Evolutionary conservation across 2,329 filamentous ascomycete species (phyloP).

Genomic region (Furcasterigmium furcatum): DNA sequence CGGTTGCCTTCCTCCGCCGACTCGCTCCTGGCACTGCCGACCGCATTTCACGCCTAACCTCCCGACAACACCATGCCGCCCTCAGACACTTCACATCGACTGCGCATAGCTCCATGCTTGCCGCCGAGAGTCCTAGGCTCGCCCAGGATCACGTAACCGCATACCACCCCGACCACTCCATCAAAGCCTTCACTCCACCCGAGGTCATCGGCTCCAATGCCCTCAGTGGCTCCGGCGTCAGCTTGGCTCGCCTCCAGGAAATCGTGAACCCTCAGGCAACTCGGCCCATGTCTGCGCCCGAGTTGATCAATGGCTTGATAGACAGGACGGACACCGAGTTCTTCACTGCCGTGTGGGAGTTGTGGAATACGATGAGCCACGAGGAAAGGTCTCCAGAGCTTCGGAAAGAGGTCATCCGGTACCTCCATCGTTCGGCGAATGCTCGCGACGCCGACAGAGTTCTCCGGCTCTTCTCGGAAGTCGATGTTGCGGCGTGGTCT

Average conservation of each 20-base stretch:
- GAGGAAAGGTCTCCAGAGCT: slow-evolving; percentile 19
- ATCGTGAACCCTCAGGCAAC: neutral
- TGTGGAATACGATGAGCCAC: slow-evolving; percentile 34
- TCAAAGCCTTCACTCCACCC: neutral
- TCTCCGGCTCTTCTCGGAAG: slow-evolving; percentile 37
- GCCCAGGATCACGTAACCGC: no score
- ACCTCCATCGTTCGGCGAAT: slow-evolving; percentile 39
- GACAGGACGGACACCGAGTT: slow-evolving; percentile 15
- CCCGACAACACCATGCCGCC: slow-evolving; percentile 4
- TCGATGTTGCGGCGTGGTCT: slow-evolving; percentile 34
- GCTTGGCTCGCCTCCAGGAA: neutral
- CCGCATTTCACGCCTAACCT: slow-evolving; percentile 3
- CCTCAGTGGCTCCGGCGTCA: no score
- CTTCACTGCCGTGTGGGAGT: slow-evolving; percentile 39
- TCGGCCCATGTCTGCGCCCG: slow-evolving; percentile 1
- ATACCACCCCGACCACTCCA: neutral
- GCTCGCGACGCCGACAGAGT: slow-evolving; percentile 41
- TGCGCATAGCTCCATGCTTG: neutral
- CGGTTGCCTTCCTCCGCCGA: slow-evolving; percentile 37
- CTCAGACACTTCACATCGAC: slow-evolving; percentile 21
- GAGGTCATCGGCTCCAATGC: neutral
- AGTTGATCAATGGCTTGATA: slow-evolving; percentile 19
- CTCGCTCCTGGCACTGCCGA: slow-evolving; percentile 15
- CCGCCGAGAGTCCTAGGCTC: no score
- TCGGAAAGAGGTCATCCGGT: slow-evolving; percentile 30